Conservation (phyloP, 495 filamentous ascomycete genomes). For the Ramalina peruviana region DNA sequence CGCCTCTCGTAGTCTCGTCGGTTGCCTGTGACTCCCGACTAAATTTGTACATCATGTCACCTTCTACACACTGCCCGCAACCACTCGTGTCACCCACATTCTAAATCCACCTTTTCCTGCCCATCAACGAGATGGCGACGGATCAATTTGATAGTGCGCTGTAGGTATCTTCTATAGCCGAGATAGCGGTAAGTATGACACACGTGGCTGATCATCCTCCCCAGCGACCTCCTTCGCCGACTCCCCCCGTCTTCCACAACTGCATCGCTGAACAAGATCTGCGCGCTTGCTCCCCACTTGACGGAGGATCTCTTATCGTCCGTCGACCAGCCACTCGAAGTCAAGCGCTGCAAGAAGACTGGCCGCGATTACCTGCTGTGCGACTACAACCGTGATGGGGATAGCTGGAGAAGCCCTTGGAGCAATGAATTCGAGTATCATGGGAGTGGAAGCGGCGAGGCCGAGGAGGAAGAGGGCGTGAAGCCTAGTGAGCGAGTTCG, state of each 20-base stretch:
- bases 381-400: conserved; percentile 98
- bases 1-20: too few relatives aligned
- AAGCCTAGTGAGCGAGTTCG: conserved; percentile 75
- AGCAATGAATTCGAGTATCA: conserved; percentile 89
- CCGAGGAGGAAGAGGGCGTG: conserved; percentile 47
- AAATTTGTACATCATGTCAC: background rate
- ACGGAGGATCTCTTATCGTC: conserved; percentile 96
- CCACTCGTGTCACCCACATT: background rate
- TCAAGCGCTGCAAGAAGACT: conserved; percentile 72
- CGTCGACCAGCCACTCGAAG: conserved; percentile 85
- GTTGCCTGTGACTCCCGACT: background rate
- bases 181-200: background rate
- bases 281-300: conserved; percentile 72
- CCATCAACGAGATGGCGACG: conserved; percentile 28
- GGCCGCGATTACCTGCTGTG: conserved; percentile 94
- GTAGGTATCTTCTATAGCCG: conserved; percentile 23
- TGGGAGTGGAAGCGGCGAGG: conserved; percentile 30
- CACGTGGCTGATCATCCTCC: conserved; percentile 4
- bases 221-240: conserved; percentile 92
- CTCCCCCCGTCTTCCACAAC: conserved; percentile 87
- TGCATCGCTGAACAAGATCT: conserved; percentile 70
- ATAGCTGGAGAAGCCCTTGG: conserved; percentile 94
- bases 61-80: background rate
- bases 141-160: conserved; percentile 52
- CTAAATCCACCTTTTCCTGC: background rate